A percentile compares a stretch with the other conserved stretches of the same genome.
Conservation (phyloP, 495 filamentous ascomycete species). For the Parathielavia appendiculata region DNA sequence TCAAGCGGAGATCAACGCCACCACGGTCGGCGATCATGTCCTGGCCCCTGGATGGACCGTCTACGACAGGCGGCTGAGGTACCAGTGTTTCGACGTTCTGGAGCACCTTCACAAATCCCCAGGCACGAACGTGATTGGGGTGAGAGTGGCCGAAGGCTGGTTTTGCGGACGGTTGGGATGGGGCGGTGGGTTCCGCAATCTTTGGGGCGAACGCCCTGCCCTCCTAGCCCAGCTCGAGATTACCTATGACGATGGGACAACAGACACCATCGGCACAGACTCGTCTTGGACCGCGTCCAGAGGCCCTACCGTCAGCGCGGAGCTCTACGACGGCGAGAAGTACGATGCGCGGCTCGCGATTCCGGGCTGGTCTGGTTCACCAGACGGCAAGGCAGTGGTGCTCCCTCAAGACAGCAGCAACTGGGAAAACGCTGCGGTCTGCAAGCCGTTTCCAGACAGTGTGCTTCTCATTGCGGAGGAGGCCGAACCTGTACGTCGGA, state of each 20-base stretch:
- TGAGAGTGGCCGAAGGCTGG: not conserved
- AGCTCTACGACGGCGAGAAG: slow-evolving; percentile 1
- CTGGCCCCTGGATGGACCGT: not conserved
- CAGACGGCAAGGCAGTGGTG: too few relatives aligned
- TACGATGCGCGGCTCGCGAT: not conserved
- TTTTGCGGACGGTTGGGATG: not conserved
- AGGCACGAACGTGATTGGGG: not conserved
- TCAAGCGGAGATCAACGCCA: not conserved
- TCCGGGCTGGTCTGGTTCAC: too few relatives aligned
- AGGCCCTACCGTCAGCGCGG: not conserved
- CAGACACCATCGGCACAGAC: not conserved
- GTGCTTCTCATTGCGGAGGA: not conserved
- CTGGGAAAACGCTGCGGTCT: too few relatives aligned
- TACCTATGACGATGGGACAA: not conserved
- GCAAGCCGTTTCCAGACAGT: not conserved
- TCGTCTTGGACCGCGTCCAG: not conserved
- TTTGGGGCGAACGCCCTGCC: not conserved
- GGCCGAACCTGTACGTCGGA: too few relatives aligned
- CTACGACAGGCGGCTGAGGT: not conserved
- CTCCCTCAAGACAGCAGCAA: too few relatives aligned
- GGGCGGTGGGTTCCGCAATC: not conserved
- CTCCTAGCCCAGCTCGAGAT: not conserved
- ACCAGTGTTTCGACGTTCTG: not conserved
- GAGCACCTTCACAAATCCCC: not conserved
- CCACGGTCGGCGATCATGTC: not conserved